Evolutionary conservation across 306 rosid species (phyloP).

Genomic region (Macrotyloma uniflorum): DNA sequence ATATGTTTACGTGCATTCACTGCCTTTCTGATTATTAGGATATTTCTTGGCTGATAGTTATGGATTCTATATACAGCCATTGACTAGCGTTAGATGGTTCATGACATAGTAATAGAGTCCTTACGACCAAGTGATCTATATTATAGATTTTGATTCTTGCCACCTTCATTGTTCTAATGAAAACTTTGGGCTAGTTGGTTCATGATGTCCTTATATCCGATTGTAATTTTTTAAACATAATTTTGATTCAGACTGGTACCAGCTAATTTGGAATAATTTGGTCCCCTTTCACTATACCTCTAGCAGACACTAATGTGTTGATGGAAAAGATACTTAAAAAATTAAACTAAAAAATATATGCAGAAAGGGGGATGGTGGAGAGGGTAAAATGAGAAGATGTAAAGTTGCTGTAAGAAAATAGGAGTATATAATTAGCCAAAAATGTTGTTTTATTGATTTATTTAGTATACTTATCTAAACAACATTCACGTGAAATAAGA

Average conservation of each 20-base stretch:
- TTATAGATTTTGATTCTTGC: not conserved
- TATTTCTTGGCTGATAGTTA: constrained; percentile 15
- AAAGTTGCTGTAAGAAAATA: not conserved
- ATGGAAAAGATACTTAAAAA: not conserved
- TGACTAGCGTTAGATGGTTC: not conserved
- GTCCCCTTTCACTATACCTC: not conserved
- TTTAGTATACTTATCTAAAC: not conserved
- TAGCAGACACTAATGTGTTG: not conserved
- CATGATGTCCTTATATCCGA: constrained; percentile 8
- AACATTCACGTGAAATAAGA: not conserved
- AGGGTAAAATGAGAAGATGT: constrained; percentile 17
- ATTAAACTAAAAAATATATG: not conserved
- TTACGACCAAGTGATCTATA: not conserved
- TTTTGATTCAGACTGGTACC: not conserved
- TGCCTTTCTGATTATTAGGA: not conserved
- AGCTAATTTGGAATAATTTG: not conserved
- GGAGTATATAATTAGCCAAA: constrained; percentile 5
- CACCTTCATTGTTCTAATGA: not conserved
- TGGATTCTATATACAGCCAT: not conserved
- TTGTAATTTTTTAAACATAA: not conserved
- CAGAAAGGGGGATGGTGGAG: not conserved
- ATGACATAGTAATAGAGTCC: not conserved
- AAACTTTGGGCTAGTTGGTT: not conserved
- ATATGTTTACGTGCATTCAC: not conserved
- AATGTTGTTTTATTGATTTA: not conserved